Base-by-base conservation (phyloP, 805 yeast species). In the Metschnikowia gruessii region DNA sequence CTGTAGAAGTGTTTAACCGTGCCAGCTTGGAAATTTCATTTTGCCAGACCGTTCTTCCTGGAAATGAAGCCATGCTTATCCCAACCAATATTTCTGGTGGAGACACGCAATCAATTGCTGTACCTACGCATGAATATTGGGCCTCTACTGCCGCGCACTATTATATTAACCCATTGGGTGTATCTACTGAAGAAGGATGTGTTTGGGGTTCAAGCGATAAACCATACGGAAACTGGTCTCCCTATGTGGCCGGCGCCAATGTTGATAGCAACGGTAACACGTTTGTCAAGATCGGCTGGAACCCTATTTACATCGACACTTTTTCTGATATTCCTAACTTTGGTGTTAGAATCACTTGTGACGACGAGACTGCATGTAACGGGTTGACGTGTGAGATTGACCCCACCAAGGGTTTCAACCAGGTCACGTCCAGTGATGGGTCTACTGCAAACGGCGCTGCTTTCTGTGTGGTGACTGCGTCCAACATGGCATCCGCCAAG, bases 11-110 rank as follows among this genome's bases (percentile, higher is more conserved):
- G 69, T 59, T 72, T 46, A 87, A 87, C 71, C 57, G 63, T 10
- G 82, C 85, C 15, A 74, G 74, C 35, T 50, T 68, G 4, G 70
- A 77, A 48, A 90, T 88, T 53, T 91, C 96, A 7, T 81, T 89
- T 66, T 89, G 97, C 65, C 96, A 90, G 70, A 89, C 96, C 8
- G 96, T 90, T 6, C 74, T 90, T 47, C 97, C 97, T 19, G 97
- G 97, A 55, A 87, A 88, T 65, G 96, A 89, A 70, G 95, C 89
- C 56, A 89, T 89, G 96, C 74, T 88, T 63, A 88, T 90, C 54
- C 97, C 97, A 50, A 88, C 95, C 18, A 63, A 75, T 44, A 81
- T 84, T 47, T 75, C 69, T n/a, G 66, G 74, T 12, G 76, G 80
- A 9, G 58, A 68, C 8, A 50, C 72, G n/a, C 65, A 71, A 45